Conservation (phyloP, 2,329 filamentous ascomycete genomes). For the Calonectria fujianensis region DNA sequence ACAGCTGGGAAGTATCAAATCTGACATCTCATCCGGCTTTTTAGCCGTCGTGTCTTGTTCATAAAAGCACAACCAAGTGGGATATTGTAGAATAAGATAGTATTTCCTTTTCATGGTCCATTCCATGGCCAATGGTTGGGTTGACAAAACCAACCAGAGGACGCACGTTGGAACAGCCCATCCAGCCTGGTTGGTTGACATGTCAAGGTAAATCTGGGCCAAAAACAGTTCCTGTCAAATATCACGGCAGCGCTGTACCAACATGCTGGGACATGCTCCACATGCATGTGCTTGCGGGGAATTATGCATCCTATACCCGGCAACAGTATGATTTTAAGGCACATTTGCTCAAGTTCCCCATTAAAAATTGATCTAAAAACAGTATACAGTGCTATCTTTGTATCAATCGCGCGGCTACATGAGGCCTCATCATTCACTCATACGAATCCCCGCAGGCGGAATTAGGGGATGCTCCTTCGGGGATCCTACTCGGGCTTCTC, state of each 20-base stretch:
- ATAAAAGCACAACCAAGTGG: neutral
- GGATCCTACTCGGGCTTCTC: slow-evolving; percentile 12
- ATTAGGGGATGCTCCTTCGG: neutral
- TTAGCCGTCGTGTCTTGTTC: neutral
- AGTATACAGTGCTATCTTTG: neutral
- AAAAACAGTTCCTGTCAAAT: neutral
- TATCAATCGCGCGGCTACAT: neutral
- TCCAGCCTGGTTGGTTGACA: neutral
- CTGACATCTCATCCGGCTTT: neutral
- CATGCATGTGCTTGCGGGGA: neutral
- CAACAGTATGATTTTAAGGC: neutral
- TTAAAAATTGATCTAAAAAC: neutral
- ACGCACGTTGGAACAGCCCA: neutral
- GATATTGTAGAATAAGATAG: neutral
- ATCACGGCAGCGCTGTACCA: neutral
- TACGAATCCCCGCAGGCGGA: neutral
- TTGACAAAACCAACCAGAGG: neutral
- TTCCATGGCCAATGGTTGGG: neutral
- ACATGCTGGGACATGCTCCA: slow-evolving; percentile 1
- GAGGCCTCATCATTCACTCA: neutral
- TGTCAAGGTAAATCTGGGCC: neutral
- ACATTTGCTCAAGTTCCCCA: neutral
- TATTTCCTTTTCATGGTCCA: neutral
- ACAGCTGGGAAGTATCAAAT: neutral
- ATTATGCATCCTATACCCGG: neutral